Evolutionary conservation across 495 filamentous ascomycete species (phyloP).

Genomic region (Extremus antarcticus): DNA sequence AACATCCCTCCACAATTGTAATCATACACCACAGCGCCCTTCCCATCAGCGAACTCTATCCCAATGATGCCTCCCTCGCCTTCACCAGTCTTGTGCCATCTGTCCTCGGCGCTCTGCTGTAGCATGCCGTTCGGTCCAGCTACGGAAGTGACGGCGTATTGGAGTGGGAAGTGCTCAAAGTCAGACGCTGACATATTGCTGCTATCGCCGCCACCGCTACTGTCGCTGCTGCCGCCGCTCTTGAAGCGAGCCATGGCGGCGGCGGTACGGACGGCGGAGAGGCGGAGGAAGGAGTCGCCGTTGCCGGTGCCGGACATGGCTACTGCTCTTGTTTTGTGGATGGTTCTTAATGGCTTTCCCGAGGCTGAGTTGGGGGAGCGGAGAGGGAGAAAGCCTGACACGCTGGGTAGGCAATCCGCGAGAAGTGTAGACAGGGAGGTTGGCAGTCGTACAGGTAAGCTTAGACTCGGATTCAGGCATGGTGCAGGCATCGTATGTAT

Average conservation of each 20-base stretch:
- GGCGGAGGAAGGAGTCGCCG: conserved; percentile 76
- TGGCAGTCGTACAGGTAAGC: conserved; percentile 2
- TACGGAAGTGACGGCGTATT: conserved; percentile 47
- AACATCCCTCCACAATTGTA: conserved; percentile 91
- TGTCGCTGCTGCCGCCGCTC: background rate
- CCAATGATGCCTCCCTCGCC: conserved; percentile 83
- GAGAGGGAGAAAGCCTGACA: conserved; percentile 9
- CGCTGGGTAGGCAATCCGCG: conserved; percentile 11
- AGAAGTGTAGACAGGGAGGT: background rate
- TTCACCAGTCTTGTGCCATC: conserved; percentile 69
- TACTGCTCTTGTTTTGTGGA: conserved; percentile 30
- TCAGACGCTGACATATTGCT: conserved; percentile 10
- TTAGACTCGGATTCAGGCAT: no score
- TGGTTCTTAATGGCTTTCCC: background rate
- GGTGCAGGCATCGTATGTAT: no score
- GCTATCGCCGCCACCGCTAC: background rate
- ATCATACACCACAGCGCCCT: conserved; percentile 53
- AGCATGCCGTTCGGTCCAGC: conserved; percentile 65
- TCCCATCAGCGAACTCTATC: conserved; percentile 50
- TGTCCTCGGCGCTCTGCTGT: conserved; percentile 58
- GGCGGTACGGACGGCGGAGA: conserved; percentile 58
- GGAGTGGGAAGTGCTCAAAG: conserved; percentile 24
- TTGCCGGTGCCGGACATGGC: conserved; percentile 82
- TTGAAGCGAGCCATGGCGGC: conserved; percentile 64
- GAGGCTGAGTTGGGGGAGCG: background rate